phyloP scores from a whole-genome alignment of 768 basidiomycete genomes.

The Suillus hirtellus region DNA sequence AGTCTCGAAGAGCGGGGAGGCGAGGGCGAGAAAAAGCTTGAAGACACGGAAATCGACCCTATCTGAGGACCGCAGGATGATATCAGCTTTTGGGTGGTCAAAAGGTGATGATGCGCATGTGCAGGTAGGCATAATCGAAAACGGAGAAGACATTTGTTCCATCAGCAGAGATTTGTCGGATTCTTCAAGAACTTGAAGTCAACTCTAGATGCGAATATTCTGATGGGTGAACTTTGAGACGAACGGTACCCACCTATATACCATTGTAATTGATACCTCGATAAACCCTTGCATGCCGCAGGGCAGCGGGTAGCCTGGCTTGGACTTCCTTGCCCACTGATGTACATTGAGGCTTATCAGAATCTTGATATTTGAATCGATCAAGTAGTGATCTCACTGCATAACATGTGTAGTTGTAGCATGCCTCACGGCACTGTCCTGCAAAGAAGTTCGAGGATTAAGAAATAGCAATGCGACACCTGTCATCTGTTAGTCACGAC shows the following conservation, averaged over 20 bases:
- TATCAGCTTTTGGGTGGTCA: constrained; percentile 12
- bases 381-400: not conserved
- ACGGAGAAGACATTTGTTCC: not conserved
- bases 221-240: not conserved
- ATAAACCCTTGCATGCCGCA: not conserved
- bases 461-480: not conserved
- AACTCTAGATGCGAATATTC: not conserved
- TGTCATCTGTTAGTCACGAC: not conserved
- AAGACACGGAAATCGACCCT: constrained; percentile 21
- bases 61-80: constrained; percentile 22
- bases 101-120: constrained; percentile 18
- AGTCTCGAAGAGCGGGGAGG: constrained; percentile 21
- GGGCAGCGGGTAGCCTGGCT: not conserved
- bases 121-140: not conserved
- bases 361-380: not conserved
- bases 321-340: not conserved
- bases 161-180: not conserved
- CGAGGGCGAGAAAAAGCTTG: constrained; percentile 25
- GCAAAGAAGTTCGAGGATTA: not conserved
- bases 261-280: not conserved
- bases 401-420: not conserved
- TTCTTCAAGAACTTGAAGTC: not conserved
- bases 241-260: not conserved
- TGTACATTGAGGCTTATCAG: not conserved
- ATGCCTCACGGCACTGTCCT: not conserved